These are phyloP conservation scores for Mucor plumbeus DNA, from an alignment of 371 early-diverging fungal species.

Conservation along the genomic window DNA sequence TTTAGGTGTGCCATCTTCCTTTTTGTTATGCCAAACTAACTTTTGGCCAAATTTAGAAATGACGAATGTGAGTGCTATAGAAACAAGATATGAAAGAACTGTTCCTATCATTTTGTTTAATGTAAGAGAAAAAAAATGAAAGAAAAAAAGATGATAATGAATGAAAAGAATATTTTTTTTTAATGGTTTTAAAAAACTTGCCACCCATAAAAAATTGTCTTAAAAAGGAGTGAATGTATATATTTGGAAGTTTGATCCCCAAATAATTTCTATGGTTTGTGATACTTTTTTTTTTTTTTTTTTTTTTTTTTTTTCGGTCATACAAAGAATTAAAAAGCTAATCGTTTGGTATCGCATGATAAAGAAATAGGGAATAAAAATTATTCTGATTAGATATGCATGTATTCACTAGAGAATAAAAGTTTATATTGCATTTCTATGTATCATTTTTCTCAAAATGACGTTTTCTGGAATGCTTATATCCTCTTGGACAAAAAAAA, in stretches of 20 bases:
- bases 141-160: not conserved
- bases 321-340: too few species aligned
- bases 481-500: too few species aligned
- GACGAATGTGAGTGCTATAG: slow-evolving; percentile 16
- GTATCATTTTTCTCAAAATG: too few species aligned
- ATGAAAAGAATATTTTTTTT: not conserved
- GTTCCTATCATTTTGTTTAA: slow-evolving; percentile 10
- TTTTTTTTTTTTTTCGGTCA: too few species aligned
- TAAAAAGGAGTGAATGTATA: slow-evolving; percentile 18
- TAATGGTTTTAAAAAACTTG: not conserved
- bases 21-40: slow-evolving; percentile 39
- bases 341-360: too few species aligned
- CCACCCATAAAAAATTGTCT: not conserved
- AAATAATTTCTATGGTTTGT: not conserved
- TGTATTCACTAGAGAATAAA: too few species aligned
- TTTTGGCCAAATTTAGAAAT: slow-evolving; percentile 15
- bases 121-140: not conserved
- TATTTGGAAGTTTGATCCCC: slow-evolving; percentile 21
- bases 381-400: too few species aligned
- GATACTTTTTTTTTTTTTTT: too few species aligned
- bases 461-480: too few species aligned
- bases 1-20: slow-evolving; percentile 44
- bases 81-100: slow-evolving; percentile 14
- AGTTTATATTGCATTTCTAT: too few species aligned
- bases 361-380: too few species aligned